Conservation (phyloP, 345 rosid genomes). For the Populus simonii region DNA sequence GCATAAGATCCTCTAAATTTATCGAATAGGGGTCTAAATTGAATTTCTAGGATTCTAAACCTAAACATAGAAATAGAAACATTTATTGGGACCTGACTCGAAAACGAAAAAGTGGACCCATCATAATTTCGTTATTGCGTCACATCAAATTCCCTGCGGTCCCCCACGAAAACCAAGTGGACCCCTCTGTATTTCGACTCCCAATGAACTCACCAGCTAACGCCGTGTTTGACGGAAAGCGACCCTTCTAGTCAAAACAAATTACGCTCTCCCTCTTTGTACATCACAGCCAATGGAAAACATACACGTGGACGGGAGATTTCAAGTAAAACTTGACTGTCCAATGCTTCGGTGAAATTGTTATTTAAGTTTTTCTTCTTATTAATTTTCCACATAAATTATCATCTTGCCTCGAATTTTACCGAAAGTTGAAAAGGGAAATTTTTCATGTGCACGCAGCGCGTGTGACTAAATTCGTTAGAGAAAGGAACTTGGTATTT, state of each 20-base stretch:
- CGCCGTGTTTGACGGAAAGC: constrained; percentile 36
- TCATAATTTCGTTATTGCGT: constrained; percentile 21
- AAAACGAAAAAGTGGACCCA: not conserved
- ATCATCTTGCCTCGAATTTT: no score
- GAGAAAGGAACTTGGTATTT: no score
- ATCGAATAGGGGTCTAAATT: not conserved
- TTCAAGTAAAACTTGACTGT: no score
- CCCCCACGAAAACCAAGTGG: constrained; percentile 32
- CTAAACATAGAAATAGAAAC: not conserved
- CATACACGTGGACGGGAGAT: no score
- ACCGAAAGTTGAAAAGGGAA: no score
- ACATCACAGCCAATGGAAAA: constrained; percentile 4
- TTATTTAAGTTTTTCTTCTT: no score
- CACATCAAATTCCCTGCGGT: constrained; percentile 31
- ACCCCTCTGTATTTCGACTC: constrained; percentile 4
- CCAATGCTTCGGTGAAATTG: no score
- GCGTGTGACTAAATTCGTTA: no score
- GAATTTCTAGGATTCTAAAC: not conserved
- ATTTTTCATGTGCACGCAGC: no score
- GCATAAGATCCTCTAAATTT: not conserved
- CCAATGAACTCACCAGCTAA: constrained; percentile 12
- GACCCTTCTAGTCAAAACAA: not conserved
- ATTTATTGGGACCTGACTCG: not conserved
- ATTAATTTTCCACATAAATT: no score
- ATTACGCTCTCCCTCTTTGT: not conserved